Evolutionary conservation across 768 basidiomycete species (phyloP), one percentile per base, ranked within the genome.

Genomic region (Mycena filopes): DNA sequence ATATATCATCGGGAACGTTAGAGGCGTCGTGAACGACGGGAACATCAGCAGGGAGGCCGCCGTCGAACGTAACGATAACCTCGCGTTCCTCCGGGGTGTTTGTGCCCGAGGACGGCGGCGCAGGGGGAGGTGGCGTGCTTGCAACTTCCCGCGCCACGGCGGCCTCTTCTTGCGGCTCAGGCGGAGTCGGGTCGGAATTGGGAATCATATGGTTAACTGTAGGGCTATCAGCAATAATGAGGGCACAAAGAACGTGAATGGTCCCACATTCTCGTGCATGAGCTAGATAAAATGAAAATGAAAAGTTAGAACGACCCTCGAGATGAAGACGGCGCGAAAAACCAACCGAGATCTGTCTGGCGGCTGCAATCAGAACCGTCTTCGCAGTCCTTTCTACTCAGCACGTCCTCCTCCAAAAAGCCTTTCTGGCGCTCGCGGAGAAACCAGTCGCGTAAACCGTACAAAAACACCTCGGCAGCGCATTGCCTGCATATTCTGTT

Each of bases 361-460:
- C 80, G 83, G 40, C 71, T 69, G 72, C 93, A 95, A 15, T 66
- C 73, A 29, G 73, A 77, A n/a, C 90, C 90, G 9, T 90, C 83
- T 12, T 83, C 83, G 68, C 93, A 95, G 71, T 94, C 89, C 33
- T 85, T 86, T 41, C 91, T 82, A n/a, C 76, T 82, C 69, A 82
- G 74, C n/a, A 92, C 74, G 46, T 72, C 73, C 48, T 82, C 83
- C 43, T 88, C 88, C 55, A 91, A 74, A 67, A 86, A 83, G 18
- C 89, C 92, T 70, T 88, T 91, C 77, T 81, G 83, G 29, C 93
- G 85, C 76, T 94, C 92, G 53, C 89, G 81, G 36, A 94, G 78
- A 92, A 93, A 94, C 93, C 93, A 95, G 41, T 89, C 91, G 65
- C 83, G 87, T 46, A 94, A 72, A 13, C 93, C 93, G 81, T 87